Evolutionary conservation across 768 basidiomycete species (phyloP).

Genomic region (Suillus sp.): DNA sequence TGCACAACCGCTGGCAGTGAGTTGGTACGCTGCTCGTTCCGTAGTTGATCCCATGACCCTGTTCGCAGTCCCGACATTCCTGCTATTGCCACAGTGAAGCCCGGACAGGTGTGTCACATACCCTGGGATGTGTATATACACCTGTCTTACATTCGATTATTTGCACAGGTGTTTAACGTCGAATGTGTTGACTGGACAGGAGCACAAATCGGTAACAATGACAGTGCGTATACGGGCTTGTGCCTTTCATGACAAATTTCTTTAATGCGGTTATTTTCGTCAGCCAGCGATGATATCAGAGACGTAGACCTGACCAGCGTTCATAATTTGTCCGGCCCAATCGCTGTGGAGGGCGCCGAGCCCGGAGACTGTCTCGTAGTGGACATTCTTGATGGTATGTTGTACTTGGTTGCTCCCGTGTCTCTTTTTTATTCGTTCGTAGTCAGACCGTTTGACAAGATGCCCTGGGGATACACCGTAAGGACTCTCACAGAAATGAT

Average conservation of each 20-base stretch:
- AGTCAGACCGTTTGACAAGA: slow-evolving; percentile 70
- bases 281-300: slow-evolving; percentile 68
- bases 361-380: slow-evolving; percentile 81
- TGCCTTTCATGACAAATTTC: not conserved
- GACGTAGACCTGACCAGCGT: slow-evolving; percentile 65
- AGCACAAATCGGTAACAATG: slow-evolving; percentile 77
- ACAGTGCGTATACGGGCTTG: slow-evolving; percentile 44
- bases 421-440: not conserved
- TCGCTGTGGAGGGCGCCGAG: slow-evolving; percentile 73
- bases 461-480: slow-evolving; percentile 83
- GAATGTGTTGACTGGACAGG: slow-evolving; percentile 81
- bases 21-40: slow-evolving; percentile 24
- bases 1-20: slow-evolving; percentile 79
- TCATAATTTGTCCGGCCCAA: slow-evolving; percentile 77
- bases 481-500: slow-evolving; percentile 15
- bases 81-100: slow-evolving; percentile 60
- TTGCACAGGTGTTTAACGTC: slow-evolving; percentile 61
- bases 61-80: slow-evolving; percentile 60
- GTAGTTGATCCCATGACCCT: slow-evolving; percentile 5
- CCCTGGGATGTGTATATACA: not conserved
- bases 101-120: slow-evolving; percentile 47
- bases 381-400: slow-evolving; percentile 71
- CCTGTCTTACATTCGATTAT: not conserved
- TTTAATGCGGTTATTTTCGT: not conserved
- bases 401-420: not conserved